Evolutionary conservation across 192 early-diverging fungal genomes (phyloP).

Genomic region (Backusella sp.): DNA sequence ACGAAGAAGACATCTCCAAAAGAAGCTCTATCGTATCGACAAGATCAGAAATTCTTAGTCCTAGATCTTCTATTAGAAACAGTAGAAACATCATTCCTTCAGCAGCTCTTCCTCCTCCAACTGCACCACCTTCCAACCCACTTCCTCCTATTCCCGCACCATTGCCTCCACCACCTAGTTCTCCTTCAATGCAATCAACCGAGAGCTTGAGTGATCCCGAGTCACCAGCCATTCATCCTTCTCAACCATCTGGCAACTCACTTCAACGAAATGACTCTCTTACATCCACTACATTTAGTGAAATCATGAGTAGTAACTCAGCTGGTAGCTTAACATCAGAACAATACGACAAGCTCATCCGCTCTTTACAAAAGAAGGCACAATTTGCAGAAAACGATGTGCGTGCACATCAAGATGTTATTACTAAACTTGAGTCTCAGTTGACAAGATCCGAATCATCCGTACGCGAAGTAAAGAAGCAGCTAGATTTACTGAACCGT

Average conservation of each 20-base stretch:
- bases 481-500: conserved; percentile 30
- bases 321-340: conserved; percentile 10
- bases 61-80: background rate
- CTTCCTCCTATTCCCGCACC: conserved; percentile 31
- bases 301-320: conserved; percentile 2
- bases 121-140: conserved; percentile 30
- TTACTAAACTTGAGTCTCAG: conserved; percentile 43
- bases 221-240: conserved; percentile 8
- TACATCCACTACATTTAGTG: conserved; percentile 11
- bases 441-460: conserved; percentile 44
- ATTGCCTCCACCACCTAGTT: conserved; percentile 16
- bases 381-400: conserved; percentile 36
- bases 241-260: no score
- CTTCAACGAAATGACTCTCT: conserved; percentile 23
- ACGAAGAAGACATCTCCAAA: background rate
- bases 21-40: background rate
- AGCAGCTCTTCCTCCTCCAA: conserved; percentile 22
- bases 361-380: conserved; percentile 28
- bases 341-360: conserved; percentile 30
- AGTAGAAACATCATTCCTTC: background rate
- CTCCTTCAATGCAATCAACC: background rate
- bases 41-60: conserved; percentile 1
- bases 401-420: conserved; percentile 38
- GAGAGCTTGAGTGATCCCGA: background rate
- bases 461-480: conserved; percentile 36